A percentile compares a stretch with the other conserved stretches of the same genome.
Evolutionary conservation across 1,284 basidiomycete species (phyloP).

Genomic region (Ganoderma leucocontextum): DNA sequence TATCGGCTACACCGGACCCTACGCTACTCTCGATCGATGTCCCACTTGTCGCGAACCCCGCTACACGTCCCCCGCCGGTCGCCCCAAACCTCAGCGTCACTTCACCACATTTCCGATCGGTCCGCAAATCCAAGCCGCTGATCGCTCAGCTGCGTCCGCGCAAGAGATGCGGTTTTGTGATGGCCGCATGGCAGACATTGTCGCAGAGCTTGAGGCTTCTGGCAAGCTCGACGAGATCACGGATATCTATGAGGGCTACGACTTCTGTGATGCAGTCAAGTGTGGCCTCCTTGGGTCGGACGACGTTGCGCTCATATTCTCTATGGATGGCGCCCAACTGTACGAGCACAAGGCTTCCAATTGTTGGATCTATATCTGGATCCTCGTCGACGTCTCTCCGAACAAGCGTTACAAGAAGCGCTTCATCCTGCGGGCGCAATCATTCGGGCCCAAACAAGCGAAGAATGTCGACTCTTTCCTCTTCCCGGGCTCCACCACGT

Average conservation of each 20-base stretch:
- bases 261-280: conserved; percentile 30
- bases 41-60: conserved; percentile 21
- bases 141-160: too few species aligned
- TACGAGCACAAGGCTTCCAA: conserved; percentile 38
- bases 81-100: too few species aligned
- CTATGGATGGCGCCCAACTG: conserved; percentile 43
- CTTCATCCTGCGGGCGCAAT: conserved; percentile 37
- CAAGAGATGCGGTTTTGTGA: too few species aligned
- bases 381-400: conserved; percentile 36
- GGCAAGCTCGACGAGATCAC: background rate
- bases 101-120: background rate
- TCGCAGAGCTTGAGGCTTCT: too few species aligned
- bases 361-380: conserved; percentile 43
- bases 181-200: too few species aligned
- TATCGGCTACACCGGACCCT: conserved; percentile 44
- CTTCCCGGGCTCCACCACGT: conserved; percentile 37
- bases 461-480: conserved; percentile 39
- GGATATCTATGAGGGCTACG: conserved; percentile 32
- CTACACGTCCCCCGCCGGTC: conserved; percentile 12
- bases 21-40: conserved; percentile 28
- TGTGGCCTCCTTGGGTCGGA: conserved; percentile 20
- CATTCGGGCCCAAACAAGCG: conserved; percentile 40
- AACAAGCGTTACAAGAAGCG: conserved; percentile 37
- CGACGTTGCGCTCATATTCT: conserved; percentile 35
- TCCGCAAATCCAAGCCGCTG: too few species aligned